Base-by-base conservation (phyloP, 805 yeast species). In the Starmera dryadoides region DNA sequence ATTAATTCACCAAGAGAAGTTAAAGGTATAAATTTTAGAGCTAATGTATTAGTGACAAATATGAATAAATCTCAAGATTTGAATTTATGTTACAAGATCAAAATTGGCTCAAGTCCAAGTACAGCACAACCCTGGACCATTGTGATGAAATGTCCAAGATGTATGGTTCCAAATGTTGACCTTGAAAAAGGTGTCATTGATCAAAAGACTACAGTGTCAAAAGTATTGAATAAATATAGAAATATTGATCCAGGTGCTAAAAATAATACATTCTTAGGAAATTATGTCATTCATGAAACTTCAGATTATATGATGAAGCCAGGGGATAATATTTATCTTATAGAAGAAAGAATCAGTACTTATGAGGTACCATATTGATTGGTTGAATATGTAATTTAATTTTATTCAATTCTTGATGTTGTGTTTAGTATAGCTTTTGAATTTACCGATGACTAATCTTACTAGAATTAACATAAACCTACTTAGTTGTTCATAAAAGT, bases 81-180 rank as follows among this genome's bases (percentile, higher is more conserved):
- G 11, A 52, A 50, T 30, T 39, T 40, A 15, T 44, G 52, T 46
- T 40, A 36, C 29, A 21, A 30, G n/a, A 37, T 48, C 34, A 35
- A 25, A 8, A 32, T 50, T 10, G 28, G 33, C 4, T 25, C 30
- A 6, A 25, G n/a, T 1, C 25, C 32, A 6, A 22, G 26, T 2
- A 19, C 14, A 4, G 20, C 25, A 9, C 46, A 43, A 26, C 22
- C 37, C 16, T 48, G 49, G 44, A 38, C 43, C 6, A 37, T 41
- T 2, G 47, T 47, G 3, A 45, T 42, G 15, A 51, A 47, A 36
- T 41, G 48, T 34, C 45, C 50, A 19, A 33, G 55, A 30, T 51
- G 55, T 36, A 36, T 42, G 7, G 42, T 51, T 23, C 49, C 53
- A 4, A 49, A 51, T 40, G 48, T 47, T 11, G 40, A 40, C 6